Base-by-base conservation (phyloP, 192 early-diverging fungal species). In the Globomyces pollinis-pini region DNA sequence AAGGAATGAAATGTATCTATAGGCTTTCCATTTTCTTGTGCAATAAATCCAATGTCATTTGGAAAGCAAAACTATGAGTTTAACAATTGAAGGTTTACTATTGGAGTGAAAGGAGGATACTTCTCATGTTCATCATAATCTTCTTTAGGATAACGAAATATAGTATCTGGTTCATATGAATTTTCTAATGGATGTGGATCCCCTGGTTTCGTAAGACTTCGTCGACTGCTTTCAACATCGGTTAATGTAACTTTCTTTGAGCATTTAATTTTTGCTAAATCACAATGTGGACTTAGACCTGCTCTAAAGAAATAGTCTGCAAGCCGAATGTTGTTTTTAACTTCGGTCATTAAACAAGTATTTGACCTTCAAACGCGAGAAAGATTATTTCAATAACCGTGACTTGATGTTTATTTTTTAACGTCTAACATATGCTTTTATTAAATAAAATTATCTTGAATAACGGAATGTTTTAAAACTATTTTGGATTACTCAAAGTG, bases 1-100 rank as follows among this genome's bases (percentile, higher is more conserved):
- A 80, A 80, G 1, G 78, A 78, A 47, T 80, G 78, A 54, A 54
- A 75, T 23, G 57, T 77, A 35, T 63, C 59, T 30, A 67, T 60
- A 7, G 70, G 75, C 12, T 66, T 54, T 3, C 65, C 64, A 38
- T 49, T 67, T 7, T 66, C 62, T 12, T 58, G 43, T 39, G 67
- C 39, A 8, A 35, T 18, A n/a, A 80, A 59, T 15, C 39, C 29
- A 13, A 80, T 28, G 42, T 78, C 67, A 47, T 78, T 71, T 20
- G 78, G 78, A 65, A 77, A 80, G 52, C 71, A 75, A 54, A 80
- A 77, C 78, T 80, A 52, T 28, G n/a, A n/a, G 16, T 11, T 21
- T 20, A 71, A 35, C 63, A 16, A 36, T 13, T 50, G 30, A 60
- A n/a, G n/a, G n/a, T n/a, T n/a, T 52, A 77, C 78, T 72, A 80